Conservation (phyloP, 306 rosid species). For the Cucurbita pepo region DNA sequence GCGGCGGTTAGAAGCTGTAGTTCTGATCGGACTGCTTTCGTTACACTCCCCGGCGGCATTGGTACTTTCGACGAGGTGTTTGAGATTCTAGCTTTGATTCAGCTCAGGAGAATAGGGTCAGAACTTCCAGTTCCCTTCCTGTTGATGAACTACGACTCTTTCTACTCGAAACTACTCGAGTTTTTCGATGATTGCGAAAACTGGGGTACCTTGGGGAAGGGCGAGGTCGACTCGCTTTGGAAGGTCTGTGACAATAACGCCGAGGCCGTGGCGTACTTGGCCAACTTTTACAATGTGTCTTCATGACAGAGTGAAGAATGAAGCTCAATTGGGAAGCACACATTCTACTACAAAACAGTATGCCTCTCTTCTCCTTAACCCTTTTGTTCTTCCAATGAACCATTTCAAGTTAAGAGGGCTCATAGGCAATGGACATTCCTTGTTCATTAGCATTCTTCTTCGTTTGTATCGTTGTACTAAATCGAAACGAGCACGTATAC, state of each 20-base stretch:
- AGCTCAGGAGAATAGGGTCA: slow-evolving; percentile 75
- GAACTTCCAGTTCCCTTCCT: slow-evolving; percentile 57
- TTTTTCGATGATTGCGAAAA: slow-evolving; percentile 51
- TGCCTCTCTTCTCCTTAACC: not conserved
- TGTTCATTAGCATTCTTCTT: not conserved
- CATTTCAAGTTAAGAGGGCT: not conserved
- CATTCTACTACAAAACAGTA: not conserved
- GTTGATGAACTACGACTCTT: slow-evolving; percentile 79
- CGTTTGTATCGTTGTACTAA: not conserved
- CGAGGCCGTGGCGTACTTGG: slow-evolving; percentile 59
- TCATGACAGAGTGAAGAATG: slow-evolving; percentile 1
- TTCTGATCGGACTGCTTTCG: slow-evolving; percentile 54
- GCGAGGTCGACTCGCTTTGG: slow-evolving; percentile 74
- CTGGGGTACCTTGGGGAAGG: slow-evolving; percentile 65
- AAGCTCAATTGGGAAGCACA: not conserved
- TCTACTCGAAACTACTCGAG: slow-evolving; percentile 56
- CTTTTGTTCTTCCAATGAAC: not conserved
- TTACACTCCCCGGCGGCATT: slow-evolving; percentile 83
- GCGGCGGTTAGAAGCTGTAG: slow-evolving; percentile 52
- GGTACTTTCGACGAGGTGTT: slow-evolving; percentile 89
- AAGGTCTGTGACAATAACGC: slow-evolving; percentile 60
- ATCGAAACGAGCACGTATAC: not conserved
- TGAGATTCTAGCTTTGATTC: slow-evolving; percentile 64
- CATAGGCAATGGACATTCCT: not conserved
- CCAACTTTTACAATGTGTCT: slow-evolving; percentile 40